phyloP scores from a whole-genome alignment of 225 moss, liverwort and hornwort species.

The Polytrichum commune region DNA sequence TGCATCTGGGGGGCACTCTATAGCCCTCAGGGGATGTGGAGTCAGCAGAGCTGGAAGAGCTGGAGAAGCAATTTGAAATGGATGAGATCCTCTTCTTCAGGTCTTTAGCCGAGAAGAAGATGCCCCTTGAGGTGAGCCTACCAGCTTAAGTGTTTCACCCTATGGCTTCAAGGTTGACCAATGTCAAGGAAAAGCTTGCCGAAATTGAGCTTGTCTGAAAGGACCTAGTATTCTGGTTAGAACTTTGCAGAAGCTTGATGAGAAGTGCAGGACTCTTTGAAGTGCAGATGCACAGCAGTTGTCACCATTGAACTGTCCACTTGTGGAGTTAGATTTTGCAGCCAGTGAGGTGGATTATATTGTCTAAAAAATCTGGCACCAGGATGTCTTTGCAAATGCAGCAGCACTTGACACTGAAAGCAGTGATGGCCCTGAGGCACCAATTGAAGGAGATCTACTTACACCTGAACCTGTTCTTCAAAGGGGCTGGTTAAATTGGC shows the following conservation, averaged over 20 bases:
- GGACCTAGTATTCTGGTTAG: no score
- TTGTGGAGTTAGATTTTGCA: not conserved
- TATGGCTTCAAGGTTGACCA: no score
- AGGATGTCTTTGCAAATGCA: conserved; percentile 86
- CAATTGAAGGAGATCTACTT: conserved; percentile 46
- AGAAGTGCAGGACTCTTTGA: no score
- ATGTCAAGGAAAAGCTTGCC: no score
- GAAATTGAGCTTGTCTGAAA: no score
- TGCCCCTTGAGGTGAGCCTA: conserved; percentile 62
- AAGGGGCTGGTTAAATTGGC: conserved; percentile 98
- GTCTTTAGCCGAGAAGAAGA: conserved; percentile 78
- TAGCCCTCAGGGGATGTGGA: conserved; percentile 82
- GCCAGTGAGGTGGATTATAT: not conserved
- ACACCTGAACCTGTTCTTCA: conserved; percentile 66
- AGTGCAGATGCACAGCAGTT: no score
- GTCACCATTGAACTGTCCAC: not conserved
- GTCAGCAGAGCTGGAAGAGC: conserved; percentile 81
- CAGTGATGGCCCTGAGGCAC: conserved; percentile 32
- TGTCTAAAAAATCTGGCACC: conserved; percentile 49
- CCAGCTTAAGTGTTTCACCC: conserved; percentile 1
- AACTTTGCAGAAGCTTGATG: no score
- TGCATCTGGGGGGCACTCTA: conserved; percentile 1
- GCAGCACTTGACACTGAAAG: conserved; percentile 65
- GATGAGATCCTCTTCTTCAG: conserved; percentile 94
- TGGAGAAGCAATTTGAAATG: conserved; percentile 96